Base-by-base conservation (phyloP, 148 eudicot species). In the Dysphania ambrosioides region DNA sequence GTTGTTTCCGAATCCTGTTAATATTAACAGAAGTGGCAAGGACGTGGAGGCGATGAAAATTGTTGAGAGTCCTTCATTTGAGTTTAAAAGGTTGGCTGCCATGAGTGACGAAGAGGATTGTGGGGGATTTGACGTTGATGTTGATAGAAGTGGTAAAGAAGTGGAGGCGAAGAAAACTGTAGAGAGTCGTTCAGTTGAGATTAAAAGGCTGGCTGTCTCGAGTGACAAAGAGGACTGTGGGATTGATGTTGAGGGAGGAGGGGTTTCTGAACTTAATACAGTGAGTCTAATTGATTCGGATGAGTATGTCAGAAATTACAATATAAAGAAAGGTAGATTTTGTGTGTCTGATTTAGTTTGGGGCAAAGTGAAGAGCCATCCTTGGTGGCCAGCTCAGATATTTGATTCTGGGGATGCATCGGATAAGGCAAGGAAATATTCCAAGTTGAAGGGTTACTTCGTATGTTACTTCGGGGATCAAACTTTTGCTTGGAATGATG, bases 381-480 rank as follows among this genome's bases (percentile, higher is more conserved):
- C 95, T 1, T 92, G 97, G 97, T 92, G 97, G 97, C 97, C 97
- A 19, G 97, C 90, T 21, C 97, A 92, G 81, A 90, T 92, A 78
- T 87, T 86, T 76, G 87, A 82, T 58, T 82, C 87, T 40, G 82
- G 80, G 36, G 87, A 87, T 85, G 81, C 95, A 31, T 83, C 97
- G 1, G 83, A 83, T 29, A 85, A 75, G 73, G 93, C 91, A 31
- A 80, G 21, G 79, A 90, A 85, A 35, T 75, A 88, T 72, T 83
- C 61, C 15, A 90, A 81, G 74, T 79, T 82, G 24, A 87, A 82
- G 29, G 55, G 83, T 42, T 83, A 82, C 67, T 74, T 92, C 80
- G 79, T 92, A 53, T 90, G 90, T 2, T 92, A 90, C 79, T 90
- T 85, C 65, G 93, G 97, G 77, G 97, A 90, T 76, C 76, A 86